These are phyloP conservation scores for Carex myosuroides DNA, from an alignment of 176 grass and related monocot genomes.

Conservation along the genomic window DNA sequence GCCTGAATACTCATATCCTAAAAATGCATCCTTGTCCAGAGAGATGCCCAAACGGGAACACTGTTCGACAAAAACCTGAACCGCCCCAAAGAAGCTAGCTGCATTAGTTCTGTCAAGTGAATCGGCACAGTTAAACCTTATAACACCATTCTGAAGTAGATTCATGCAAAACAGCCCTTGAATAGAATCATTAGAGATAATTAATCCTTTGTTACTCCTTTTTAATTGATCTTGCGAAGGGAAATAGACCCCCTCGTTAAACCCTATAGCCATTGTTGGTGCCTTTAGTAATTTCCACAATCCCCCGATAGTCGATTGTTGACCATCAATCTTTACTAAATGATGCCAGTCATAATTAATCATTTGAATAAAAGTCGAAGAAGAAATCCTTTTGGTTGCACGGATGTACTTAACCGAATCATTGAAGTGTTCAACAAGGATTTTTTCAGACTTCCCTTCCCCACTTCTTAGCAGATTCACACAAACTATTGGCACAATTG, in stretches of 20 bases:
- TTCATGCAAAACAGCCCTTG: slow-evolving; percentile 68
- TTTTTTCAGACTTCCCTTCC: slow-evolving; percentile 77
- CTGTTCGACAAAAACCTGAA: slow-evolving; percentile 99
- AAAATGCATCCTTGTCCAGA: slow-evolving; percentile 67
- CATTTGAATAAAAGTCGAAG: slow-evolving; percentile 79
- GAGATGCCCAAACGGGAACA: slow-evolving; percentile 68
- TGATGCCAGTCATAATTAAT: slow-evolving; percentile 99
- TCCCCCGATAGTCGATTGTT: slow-evolving; percentile 77
- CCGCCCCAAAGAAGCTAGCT: slow-evolving; percentile 94
- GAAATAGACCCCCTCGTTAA: slow-evolving; percentile 90
- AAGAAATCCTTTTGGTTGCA: slow-evolving; percentile 56
- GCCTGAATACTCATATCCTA: slow-evolving; percentile 56
- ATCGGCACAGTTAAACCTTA: slow-evolving; percentile 99
- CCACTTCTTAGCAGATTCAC: slow-evolving; percentile 83
- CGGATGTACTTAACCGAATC: slow-evolving; percentile 61
- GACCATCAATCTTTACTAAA: slow-evolving; percentile 67
- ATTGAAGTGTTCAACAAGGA: slow-evolving; percentile 88
- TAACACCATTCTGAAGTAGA: slow-evolving; percentile 83
- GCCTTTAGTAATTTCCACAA: slow-evolving; percentile 83
- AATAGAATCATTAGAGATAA: slow-evolving; percentile 52
- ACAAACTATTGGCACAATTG: slow-evolving; percentile 71
- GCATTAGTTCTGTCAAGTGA: slow-evolving; percentile 98
- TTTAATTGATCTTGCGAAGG: slow-evolving; percentile 51
- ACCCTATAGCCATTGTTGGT: slow-evolving; percentile 75
- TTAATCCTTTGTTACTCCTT: slow-evolving; percentile 52